phyloP scores from a whole-genome alignment of 2,329 filamentous ascomycete species.

The Hansfordia pulvinata region DNA sequence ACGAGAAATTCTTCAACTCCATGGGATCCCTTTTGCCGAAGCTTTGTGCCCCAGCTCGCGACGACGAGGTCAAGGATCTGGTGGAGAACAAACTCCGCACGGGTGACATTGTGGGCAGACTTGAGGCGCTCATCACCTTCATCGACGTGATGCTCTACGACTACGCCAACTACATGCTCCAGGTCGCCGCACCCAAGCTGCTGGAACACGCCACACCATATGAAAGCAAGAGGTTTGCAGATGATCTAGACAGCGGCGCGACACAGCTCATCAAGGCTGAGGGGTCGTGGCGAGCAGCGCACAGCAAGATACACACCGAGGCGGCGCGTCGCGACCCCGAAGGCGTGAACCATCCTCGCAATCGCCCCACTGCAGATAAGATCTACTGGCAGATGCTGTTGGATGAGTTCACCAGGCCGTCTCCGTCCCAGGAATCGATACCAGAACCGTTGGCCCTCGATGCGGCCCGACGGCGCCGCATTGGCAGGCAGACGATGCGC shows the following conservation, averaged over 20 bases:
- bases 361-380: conserved; percentile 51
- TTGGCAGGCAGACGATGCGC: conserved; percentile 42
- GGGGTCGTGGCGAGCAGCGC: conserved; percentile 51
- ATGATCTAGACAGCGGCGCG: conserved; percentile 43
- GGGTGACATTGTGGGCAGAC: conserved; percentile 58
- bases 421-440: conserved; percentile 37
- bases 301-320: conserved; percentile 51
- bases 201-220: conserved; percentile 60
- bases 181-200: conserved; percentile 56
- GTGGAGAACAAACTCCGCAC: conserved; percentile 45
- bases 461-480: conserved; percentile 42
- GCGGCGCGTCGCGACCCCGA: conserved; percentile 56
- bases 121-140: conserved; percentile 61
- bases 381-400: conserved; percentile 67
- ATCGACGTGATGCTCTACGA: conserved; percentile 69
- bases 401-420: conserved; percentile 58
- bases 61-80: conserved; percentile 58
- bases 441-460: conserved; percentile 68
- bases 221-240: conserved; percentile 58
- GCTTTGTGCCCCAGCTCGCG: conserved; percentile 69
- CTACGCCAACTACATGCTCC: conserved; percentile 70
- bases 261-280: conserved; percentile 46
- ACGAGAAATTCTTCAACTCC: conserved; percentile 66
- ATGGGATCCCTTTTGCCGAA: conserved; percentile 65
- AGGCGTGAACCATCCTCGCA: conserved; percentile 45